These are phyloP conservation scores for Eutrema heterophyllum DNA, from an alignment of 345 rosid genomes.

Conservation along the genomic window DNA sequence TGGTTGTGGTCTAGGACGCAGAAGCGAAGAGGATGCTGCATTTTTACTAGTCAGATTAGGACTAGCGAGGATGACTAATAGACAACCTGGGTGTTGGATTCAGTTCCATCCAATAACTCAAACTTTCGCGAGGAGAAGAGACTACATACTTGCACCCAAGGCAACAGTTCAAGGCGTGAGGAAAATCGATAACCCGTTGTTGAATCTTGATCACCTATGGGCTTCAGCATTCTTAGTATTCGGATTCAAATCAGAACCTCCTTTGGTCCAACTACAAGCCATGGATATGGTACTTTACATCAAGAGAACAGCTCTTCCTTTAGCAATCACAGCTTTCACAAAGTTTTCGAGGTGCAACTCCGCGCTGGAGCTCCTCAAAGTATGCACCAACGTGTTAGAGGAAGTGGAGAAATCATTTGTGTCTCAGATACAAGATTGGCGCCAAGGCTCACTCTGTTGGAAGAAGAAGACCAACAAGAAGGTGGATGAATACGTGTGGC, in stretches of 20 bases:
- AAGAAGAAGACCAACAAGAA: conserved; percentile 53
- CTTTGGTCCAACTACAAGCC: conserved; percentile 68
- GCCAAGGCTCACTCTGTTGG: conserved; percentile 85
- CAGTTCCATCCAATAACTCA: conserved; percentile 78
- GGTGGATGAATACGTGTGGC: conserved; percentile 91
- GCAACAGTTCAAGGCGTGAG: conserved; percentile 62
- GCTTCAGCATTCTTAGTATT: conserved; percentile 89
- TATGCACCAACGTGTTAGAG: conserved; percentile 82
- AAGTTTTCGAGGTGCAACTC: conserved; percentile 85
- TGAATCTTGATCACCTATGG: conserved; percentile 78
- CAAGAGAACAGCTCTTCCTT: conserved; percentile 73
- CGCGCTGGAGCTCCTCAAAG: conserved; percentile 77
- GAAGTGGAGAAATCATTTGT: conserved; percentile 91
- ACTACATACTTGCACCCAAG: conserved; percentile 52
- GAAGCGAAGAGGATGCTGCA: conserved; percentile 78
- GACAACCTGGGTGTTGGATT: conserved; percentile 66
- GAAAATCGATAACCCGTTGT: conserved; percentile 42
- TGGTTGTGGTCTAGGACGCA: conserved; percentile 64
- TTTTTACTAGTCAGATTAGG: conserved; percentile 66
- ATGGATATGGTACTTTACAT: conserved; percentile 72
- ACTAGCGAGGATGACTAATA: conserved; percentile 54
- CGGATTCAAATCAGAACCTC: conserved; percentile 84
- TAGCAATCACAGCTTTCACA: conserved; percentile 74
- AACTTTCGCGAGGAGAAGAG: conserved; percentile 54
- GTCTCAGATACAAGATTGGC: conserved; percentile 82